A percentile compares a stretch with the other conserved stretches of the same genome.
These are phyloP conservation scores for Fusarium incarnatum DNA, from an alignment of 2,329 filamentous ascomycete genomes.

Conservation along the genomic window DNA sequence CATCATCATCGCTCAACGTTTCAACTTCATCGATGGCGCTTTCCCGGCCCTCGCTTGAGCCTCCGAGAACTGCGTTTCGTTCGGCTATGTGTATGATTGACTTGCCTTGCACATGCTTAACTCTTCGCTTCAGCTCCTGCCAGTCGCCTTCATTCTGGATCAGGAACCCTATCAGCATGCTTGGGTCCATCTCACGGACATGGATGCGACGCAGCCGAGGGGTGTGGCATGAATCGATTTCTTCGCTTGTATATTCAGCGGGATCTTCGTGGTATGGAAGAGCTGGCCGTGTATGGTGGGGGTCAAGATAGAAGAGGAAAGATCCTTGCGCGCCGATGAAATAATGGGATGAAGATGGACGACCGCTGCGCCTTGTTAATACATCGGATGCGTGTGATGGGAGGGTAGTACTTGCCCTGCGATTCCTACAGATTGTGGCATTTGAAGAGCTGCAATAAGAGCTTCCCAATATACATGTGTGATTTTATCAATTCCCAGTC, in stretches of 20 bases:
- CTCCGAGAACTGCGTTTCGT: conserved; percentile 68
- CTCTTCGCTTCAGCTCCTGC: conserved; percentile 80
- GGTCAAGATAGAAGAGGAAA: conserved; percentile 93
- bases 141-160: conserved; percentile 87
- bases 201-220: conserved; percentile 84
- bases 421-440: conserved; percentile 94
- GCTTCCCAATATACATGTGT: conserved; percentile 96
- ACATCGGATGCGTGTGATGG: background rate
- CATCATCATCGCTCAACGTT: conserved; percentile 80
- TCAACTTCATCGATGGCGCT: conserved; percentile 91
- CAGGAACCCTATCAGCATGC: conserved; percentile 95
- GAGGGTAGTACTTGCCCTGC: conserved; percentile 74
- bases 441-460: conserved; percentile 84
- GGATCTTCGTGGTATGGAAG: conserved; percentile 71
- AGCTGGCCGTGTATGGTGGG: conserved; percentile 84
- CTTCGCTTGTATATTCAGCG: conserved; percentile 73
- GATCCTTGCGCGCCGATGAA: conserved; percentile 73
- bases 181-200: conserved; percentile 94
- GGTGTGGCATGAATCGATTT: conserved; percentile 88
- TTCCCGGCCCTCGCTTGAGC: conserved; percentile 68
- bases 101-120: conserved; percentile 82
- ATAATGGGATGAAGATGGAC: conserved; percentile 85
- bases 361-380: conserved; percentile 69
- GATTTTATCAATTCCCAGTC: conserved; percentile 92
- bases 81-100: conserved; percentile 87